These are phyloP conservation scores for Massariosphaeria phaeospora DNA, from an alignment of 495 filamentous ascomycete species.

Conservation along the genomic window DNA sequence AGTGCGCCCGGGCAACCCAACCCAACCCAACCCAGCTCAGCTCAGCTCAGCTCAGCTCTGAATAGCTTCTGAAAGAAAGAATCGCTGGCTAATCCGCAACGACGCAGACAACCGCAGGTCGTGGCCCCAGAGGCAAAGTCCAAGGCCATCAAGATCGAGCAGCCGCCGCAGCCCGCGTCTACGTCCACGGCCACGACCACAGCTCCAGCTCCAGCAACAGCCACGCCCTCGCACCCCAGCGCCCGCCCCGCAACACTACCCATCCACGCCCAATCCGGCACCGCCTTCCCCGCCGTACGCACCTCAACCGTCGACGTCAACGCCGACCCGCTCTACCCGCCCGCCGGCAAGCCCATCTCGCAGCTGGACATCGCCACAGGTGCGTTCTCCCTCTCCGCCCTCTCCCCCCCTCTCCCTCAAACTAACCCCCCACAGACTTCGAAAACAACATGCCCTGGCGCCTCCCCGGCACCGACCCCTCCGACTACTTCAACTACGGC, in stretches of 20 bases:
- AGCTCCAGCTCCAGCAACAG: conserved; percentile 28
- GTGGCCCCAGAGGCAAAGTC: too few relatives aligned
- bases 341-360: conserved; percentile 46
- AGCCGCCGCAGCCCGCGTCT: conserved; percentile 13
- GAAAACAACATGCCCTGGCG: conserved; percentile 92
- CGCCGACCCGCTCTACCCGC: conserved; percentile 57
- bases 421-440: conserved; percentile 52
- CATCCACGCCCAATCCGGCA: too few relatives aligned
- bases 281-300: conserved; percentile 59
- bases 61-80: conserved; percentile 31
- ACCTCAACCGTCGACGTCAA: conserved; percentile 80
- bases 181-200: conserved; percentile 8
- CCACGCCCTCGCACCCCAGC: conserved; percentile 36
- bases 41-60: conserved; percentile 34
- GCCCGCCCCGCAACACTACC: too few relatives aligned
- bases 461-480: conserved; percentile 88
- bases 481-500: conserved; percentile 98
- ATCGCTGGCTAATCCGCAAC: conserved; percentile 1
- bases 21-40: too few relatives aligned
- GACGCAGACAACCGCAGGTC: conserved; percentile 9
- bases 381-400: conserved; percentile 28
- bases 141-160: conserved; percentile 28
- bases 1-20: too few relatives aligned
- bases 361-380: conserved; percentile 66
- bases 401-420: not conserved